Base-by-base conservation (phyloP, 2,329 filamentous ascomycete genomes). In the Fusarium sp. region DNA sequence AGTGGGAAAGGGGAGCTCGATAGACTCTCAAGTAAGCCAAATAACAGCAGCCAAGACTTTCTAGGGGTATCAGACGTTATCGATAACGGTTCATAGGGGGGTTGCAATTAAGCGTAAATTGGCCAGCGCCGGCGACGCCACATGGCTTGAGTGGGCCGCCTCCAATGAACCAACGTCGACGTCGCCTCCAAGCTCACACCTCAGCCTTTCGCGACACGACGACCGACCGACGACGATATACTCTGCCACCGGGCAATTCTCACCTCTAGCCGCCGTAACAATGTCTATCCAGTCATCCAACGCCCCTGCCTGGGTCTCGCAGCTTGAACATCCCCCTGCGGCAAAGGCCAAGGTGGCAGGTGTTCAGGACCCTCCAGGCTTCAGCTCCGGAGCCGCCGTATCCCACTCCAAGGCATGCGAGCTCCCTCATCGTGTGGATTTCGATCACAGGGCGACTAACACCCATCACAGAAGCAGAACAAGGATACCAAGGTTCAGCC, bases 281-380 rank as follows among this genome's bases (percentile, higher is more conserved):
- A 72, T 72, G 63, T 81, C 83, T 69, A 80, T 81, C 68, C 76
- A 80, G 66, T 69, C 80, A 66, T 70, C 81, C 85, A 85, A 47
- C 57, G 70, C 76, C 15, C 95, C 95, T 37, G 87, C 89, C 87
- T 99, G 97, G 97, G 94, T 96, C 37, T 84, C 92, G 74, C 92
- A 97, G 79, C 89, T 98, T 76, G 92, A 92, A 80, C 90, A 90
- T 52, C 90, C 94, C 35, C 91, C 94, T 27, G 82, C 89, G 27
- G 81, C 90, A 60, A 93, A 90, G 81, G 83, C 91, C 61, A 95
- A 94, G 84, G 87, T 89, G 60, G 81, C 86, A 77, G 89, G 88
- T 81, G 91, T 98, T 76, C 88, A 93, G 68, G 95, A 99, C 82
- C 97, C 97, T 59, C 94, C 94, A 63, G 96, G 97, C 80, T 98